A percentile compares a stretch with the other conserved stretches of the same genome.
Evolutionary conservation across 2,329 filamentous ascomycete genomes (phyloP).

Genomic region (Nigrospora oryzae): DNA sequence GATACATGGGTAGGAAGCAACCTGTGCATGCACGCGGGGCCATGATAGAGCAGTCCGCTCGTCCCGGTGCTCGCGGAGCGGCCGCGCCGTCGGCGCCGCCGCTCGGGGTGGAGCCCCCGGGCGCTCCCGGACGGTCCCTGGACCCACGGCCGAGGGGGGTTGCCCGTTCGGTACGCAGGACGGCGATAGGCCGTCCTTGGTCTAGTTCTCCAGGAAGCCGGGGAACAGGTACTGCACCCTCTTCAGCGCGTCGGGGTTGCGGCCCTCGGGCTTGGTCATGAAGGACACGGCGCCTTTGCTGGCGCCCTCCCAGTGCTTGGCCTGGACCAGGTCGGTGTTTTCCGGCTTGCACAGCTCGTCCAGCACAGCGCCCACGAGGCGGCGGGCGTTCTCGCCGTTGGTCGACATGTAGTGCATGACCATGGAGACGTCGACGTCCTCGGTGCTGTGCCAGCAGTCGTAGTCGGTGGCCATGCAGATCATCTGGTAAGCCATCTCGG

Average conservation of each 20-base stretch:
- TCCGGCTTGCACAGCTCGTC: slow-evolving; percentile 76
- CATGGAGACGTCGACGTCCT: slow-evolving; percentile 90
- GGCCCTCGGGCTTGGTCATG: slow-evolving; percentile 73
- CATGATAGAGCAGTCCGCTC: no score
- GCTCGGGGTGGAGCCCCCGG: no score
- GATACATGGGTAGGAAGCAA: no score
- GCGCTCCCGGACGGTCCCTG: no score
- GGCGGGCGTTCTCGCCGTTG: slow-evolving; percentile 80
- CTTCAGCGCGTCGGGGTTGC: slow-evolving; percentile 65
- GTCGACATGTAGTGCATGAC: slow-evolving; percentile 95
- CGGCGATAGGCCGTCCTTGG: no score
- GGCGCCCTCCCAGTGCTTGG: slow-evolving; percentile 71
- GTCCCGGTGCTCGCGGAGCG: no score
- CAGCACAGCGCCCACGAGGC: slow-evolving; percentile 77
- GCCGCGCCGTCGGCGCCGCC: no score
- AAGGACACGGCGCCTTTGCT: slow-evolving; percentile 70
- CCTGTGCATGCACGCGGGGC: no score
- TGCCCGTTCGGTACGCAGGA: no score
- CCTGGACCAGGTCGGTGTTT: slow-evolving; percentile 65
- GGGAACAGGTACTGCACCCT: slow-evolving; percentile 85
- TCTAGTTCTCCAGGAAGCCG: slow-evolving; percentile 52
- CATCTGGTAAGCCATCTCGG: slow-evolving; percentile 94
- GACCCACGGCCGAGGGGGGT: no score
- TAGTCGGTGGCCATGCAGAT: slow-evolving; percentile 99
- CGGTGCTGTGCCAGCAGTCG: slow-evolving; percentile 87